Base-by-base conservation (phyloP, 139 green algal genomes). In the Pleodorina starrii region DNA sequence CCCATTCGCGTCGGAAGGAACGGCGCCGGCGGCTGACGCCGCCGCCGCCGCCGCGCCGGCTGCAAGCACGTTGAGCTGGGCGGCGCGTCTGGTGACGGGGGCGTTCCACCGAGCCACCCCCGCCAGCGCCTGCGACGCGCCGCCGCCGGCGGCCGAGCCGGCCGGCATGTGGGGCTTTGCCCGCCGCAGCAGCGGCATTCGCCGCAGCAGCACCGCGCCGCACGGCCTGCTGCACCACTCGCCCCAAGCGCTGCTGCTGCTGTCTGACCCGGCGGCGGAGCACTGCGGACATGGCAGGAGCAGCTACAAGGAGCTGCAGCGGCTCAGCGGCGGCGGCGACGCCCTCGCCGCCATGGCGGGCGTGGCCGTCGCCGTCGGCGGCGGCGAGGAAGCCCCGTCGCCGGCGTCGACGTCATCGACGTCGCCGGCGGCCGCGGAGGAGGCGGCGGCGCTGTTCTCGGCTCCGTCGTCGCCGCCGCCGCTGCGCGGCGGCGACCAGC, bases 241-340 rank as follows among this genome's bases (percentile, higher is more conserved):
- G 16, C 17, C 50, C 0, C 23, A 86, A 38, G 57, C n/a, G 32
- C 60, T 87, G 43, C 27, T 87, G 63, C 81, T 87, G 60, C 81
- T 87, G 32, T 66, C 60, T 2, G 81, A 87, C 81, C 81, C 59
- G 7, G 11, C 29, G 2, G 21, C 81, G 9, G 81, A 87, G 81
- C 42, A 68, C 42, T 36, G 43, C 42, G 81, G 81, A 11, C 81
- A 25, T 12, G 81, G 81, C 3, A 59, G 81, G 9, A 48, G 43
- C 43, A 87, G 81, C 81, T 87, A 76, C 60, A 40, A 43, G 32
- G 35, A 87, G 81, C 42, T 87, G 36, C 42, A 77, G 81, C 42
- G 25, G 60, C 81, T 87, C 1, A 75, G 57, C 57, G 16, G 25
- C 43, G 81, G 51, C 60, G 79, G 27, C 38, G 77, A 42, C 35